These are phyloP conservation scores for Aspergillus neoniger DNA, from an alignment of 2,329 filamentous ascomycete genomes.

Conservation along the genomic window DNA sequence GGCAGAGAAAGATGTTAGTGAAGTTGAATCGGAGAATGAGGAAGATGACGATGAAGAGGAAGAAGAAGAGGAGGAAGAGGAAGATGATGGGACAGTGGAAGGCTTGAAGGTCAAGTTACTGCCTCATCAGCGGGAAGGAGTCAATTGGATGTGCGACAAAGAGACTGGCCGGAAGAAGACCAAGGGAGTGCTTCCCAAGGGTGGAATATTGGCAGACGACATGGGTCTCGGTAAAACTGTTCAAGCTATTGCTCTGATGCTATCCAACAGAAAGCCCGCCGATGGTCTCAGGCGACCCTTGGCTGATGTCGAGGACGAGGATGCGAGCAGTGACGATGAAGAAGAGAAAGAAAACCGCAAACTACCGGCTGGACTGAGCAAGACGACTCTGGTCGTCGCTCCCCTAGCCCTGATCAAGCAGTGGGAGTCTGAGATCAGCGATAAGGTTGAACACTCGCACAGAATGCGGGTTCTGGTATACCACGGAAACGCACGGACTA, in stretches of 20 bases:
- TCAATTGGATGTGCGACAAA: constrained; percentile 92
- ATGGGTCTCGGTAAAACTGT: constrained; percentile 96
- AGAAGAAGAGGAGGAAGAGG: constrained; percentile 49
- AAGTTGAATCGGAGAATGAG: constrained; percentile 31
- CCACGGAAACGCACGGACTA: constrained; percentile 83
- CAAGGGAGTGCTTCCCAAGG: constrained; percentile 76
- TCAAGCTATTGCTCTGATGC: constrained; percentile 84
- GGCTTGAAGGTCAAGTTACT: constrained; percentile 86
- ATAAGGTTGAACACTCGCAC: constrained; percentile 71
- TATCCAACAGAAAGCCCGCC: constrained; percentile 75
- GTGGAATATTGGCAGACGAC: constrained; percentile 93
- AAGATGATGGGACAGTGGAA: constrained; percentile 67
- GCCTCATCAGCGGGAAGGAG: constrained; percentile 90
- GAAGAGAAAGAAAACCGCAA: constrained; percentile 58
- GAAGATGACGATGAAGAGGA: constrained; percentile 43
- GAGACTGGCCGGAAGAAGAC: constrained; percentile 84
- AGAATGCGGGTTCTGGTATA: constrained; percentile 82
- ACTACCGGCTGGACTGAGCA: constrained; percentile 68
- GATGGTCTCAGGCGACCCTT: constrained; percentile 36
- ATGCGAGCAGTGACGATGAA: constrained; percentile 37
- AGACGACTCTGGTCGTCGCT: constrained; percentile 86
- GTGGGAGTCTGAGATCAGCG: constrained; percentile 91
- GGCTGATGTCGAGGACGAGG: constrained; percentile 56
- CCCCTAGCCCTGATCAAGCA: constrained; percentile 93
- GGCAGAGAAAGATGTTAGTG: constrained; percentile 33